Evolutionary conservation across 257 asterid genomes (phyloP).

Genomic region (Orobanche coerulescens): DNA sequence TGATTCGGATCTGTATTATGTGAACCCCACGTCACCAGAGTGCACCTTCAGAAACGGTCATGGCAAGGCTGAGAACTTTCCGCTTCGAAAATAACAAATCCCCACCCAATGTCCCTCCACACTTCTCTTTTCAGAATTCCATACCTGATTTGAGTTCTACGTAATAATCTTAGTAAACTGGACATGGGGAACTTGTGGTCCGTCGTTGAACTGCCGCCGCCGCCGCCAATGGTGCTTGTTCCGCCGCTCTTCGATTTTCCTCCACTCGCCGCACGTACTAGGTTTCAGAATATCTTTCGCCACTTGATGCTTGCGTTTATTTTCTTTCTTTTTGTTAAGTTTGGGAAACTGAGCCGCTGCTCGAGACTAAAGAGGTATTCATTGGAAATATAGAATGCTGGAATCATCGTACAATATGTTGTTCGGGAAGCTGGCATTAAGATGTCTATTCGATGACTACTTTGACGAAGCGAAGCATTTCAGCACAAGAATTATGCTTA

Average conservation of each 20-base stretch:
- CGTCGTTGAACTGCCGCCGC: slow-evolving; percentile 47
- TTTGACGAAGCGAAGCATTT: slow-evolving; percentile 69
- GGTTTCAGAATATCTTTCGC: slow-evolving; percentile 29
- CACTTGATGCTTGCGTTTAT: not conserved
- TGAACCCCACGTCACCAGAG: slow-evolving; percentile 28
- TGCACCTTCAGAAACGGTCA: slow-evolving; percentile 34
- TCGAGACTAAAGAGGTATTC: not conserved
- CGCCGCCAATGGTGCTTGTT: slow-evolving; percentile 87
- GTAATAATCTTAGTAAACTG: not conserved
- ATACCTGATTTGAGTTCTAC: slow-evolving; percentile 5
- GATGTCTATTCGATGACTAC: slow-evolving; percentile 72
- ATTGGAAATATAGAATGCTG: slow-evolving; percentile 61
- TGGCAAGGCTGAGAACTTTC: slow-evolving; percentile 25
- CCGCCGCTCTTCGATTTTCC: slow-evolving; percentile 96
- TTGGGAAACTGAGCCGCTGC: not conserved
- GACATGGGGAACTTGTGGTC: slow-evolving; percentile 58
- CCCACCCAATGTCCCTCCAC: slow-evolving; percentile 19
- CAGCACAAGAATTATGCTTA: slow-evolving; percentile 68
- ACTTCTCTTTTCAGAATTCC: slow-evolving; percentile 6
- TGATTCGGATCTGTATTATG: slow-evolving; percentile 3
- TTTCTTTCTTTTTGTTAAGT: not conserved
- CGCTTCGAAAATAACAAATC: slow-evolving; percentile 29
- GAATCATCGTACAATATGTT: slow-evolving; percentile 76
- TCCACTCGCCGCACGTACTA: slow-evolving; percentile 87
- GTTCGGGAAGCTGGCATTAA: slow-evolving; percentile 73